phyloP scores from a whole-genome alignment of 2,329 filamentous ascomycete genomes.

The Sphaerulina musiva region DNA sequence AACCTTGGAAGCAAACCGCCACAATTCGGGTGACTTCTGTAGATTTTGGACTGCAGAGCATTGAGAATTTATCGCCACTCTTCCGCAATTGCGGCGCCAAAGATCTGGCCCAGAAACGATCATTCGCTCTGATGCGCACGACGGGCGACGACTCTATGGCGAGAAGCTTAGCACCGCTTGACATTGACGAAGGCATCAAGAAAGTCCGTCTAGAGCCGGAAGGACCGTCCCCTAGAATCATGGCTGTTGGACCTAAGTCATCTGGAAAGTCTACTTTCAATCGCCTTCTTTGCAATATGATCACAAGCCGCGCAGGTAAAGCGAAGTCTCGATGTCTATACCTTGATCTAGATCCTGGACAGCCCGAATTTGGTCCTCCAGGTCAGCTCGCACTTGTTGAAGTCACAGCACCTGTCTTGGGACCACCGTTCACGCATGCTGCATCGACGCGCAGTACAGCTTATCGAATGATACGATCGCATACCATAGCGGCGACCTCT shows the following conservation, averaged over 20 bases:
- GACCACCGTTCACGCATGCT: conserved; percentile 61
- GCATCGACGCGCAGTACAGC: conserved; percentile 15
- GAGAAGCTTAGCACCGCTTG: conserved; percentile 25
- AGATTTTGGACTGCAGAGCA: conserved; percentile 44
- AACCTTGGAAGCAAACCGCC: conserved; percentile 41
- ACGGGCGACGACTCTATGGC: conserved; percentile 22
- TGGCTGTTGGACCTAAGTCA: conserved; percentile 64
- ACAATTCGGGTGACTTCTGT: conserved; percentile 53
- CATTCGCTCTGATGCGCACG: conserved; percentile 33
- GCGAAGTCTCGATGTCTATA: conserved; percentile 38
- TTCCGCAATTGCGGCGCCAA: conserved; percentile 63
- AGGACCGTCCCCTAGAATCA: conserved; percentile 36
- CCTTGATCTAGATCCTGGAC: conserved; percentile 72
- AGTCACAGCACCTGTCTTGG: conserved; percentile 56
- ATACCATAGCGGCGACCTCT: conserved; percentile 59
- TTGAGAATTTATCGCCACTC: conserved; percentile 58
- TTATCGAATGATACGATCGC: conserved; percentile 51
- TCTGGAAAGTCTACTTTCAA: conserved; percentile 72
- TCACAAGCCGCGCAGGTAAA: conserved; percentile 47
- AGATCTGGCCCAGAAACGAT: conserved; percentile 19
- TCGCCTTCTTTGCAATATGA: conserved; percentile 58
- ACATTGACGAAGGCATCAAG: conserved; percentile 26
- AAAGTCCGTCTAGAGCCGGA: conserved; percentile 22
- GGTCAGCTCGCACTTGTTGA: conserved; percentile 64
- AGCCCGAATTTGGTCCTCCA: conserved; percentile 66